These are phyloP conservation scores for Collybiopsis luxurians DNA, from an alignment of 768 basidiomycete species.

Conservation along the genomic window DNA sequence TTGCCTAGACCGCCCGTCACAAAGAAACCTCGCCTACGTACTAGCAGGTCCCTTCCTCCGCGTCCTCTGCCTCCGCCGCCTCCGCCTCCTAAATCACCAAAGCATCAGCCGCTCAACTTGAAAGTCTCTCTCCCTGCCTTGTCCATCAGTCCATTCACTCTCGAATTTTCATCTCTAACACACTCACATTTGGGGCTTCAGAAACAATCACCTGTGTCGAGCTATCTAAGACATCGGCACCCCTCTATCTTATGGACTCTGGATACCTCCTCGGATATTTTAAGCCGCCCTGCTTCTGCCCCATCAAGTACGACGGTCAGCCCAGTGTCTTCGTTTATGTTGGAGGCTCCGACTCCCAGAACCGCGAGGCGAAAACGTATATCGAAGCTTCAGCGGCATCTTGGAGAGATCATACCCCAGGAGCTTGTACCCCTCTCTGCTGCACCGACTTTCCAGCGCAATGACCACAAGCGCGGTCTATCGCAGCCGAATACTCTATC, in stretches of 20 bases:
- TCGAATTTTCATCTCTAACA: background rate
- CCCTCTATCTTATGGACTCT: slow-evolving; percentile 9
- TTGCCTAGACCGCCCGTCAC: background rate
- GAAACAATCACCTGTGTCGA: background rate
- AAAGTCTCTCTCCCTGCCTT: too few relatives aligned
- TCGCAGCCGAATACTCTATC: background rate
- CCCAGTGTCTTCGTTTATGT: background rate
- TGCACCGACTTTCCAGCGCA: background rate
- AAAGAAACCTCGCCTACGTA: background rate
- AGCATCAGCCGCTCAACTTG: background rate
- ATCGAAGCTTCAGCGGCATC: slow-evolving; percentile 29
- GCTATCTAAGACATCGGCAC: slow-evolving; percentile 5
- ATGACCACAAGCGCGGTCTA: background rate
- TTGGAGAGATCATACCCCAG: slow-evolving; percentile 27
- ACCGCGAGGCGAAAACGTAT: slow-evolving; percentile 27
- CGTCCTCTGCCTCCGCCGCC: background rate
- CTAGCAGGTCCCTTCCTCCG: background rate
- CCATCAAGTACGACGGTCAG: background rate
- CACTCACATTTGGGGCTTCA: too few relatives aligned
- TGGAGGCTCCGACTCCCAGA: slow-evolving; percentile 17
- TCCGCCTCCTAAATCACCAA: background rate
- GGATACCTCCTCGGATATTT: slow-evolving; percentile 12
- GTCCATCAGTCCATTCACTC: background rate
- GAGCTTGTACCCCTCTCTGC: slow-evolving; percentile 16
- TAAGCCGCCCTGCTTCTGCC: background rate